Conservation (phyloP, 352 stramenopile species). For the Globisporangium spinosum region DNA sequence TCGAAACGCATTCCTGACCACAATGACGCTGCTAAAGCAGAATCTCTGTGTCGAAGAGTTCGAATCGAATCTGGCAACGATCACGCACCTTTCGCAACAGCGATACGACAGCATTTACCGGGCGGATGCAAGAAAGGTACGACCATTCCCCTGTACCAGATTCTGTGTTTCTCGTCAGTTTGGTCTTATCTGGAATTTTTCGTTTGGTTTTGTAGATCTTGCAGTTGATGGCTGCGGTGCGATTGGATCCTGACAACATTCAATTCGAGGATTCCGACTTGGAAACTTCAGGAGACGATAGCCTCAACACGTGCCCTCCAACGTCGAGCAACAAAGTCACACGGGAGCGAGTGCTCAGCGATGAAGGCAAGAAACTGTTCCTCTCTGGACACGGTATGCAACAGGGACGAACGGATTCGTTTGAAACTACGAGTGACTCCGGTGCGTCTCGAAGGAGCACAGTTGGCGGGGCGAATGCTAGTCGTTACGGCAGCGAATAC, state of each 20-base stretch:
- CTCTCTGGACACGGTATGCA: conserved; percentile 46
- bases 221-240: conserved; percentile 76
- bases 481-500: conserved; percentile 50
- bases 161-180: background rate
- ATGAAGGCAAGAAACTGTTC: conserved; percentile 85
- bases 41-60: conserved; percentile 79
- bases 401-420: conserved; percentile 25
- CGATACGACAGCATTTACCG: conserved; percentile 82
- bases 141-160: background rate
- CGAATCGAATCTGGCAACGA: conserved; percentile 69
- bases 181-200: background rate
- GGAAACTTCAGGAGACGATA: conserved; percentile 40
- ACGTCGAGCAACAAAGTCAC: conserved; percentile 66
- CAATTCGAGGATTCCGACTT: conserved; percentile 66
- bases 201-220: conserved; percentile 38
- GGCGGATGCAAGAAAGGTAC: conserved; percentile 67
- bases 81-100: conserved; percentile 84
- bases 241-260: conserved; percentile 73
- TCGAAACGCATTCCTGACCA: conserved; percentile 67
- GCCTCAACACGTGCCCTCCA: conserved; percentile 43
- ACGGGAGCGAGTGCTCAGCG: conserved; percentile 72
- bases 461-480: conserved; percentile 32
- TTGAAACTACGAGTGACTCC: conserved; percentile 29
- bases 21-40: conserved; percentile 69
- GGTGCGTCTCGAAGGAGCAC: conserved; percentile 25